phyloP scores from a whole-genome alignment of 2,329 filamentous ascomycete species.

The Simplicillium sp. region DNA sequence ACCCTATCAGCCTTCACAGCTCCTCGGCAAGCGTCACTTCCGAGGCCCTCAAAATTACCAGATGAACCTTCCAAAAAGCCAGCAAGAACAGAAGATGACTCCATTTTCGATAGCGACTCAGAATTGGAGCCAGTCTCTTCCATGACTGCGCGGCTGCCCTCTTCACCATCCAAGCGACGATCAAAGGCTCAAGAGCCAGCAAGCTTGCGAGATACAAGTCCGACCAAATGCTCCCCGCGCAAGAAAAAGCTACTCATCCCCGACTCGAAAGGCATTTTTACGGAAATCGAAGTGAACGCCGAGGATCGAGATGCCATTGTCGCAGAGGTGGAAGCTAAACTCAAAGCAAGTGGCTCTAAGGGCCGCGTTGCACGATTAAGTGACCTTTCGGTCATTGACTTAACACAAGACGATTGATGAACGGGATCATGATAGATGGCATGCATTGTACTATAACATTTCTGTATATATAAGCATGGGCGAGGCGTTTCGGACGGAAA shows the following conservation, averaged over 20 bases:
- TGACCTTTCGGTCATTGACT: slow-evolving; percentile 22
- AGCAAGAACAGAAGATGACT: background rate
- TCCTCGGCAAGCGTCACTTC: background rate
- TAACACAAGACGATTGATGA: slow-evolving; percentile 15
- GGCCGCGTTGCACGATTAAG: slow-evolving; percentile 16
- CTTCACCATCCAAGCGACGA: slow-evolving; percentile 3
- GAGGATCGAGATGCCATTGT: background rate
- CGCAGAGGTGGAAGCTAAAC: background rate
- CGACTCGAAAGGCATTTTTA: slow-evolving; percentile 1
- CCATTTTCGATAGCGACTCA: slow-evolving; percentile 1
- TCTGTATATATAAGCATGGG: background rate
- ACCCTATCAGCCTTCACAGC: background rate
- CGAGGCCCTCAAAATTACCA: slow-evolving; percentile 5
- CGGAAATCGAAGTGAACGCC: slow-evolving; percentile 4
- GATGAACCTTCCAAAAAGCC: background rate
- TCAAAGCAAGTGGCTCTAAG: background rate
- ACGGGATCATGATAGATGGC: slow-evolving; percentile 7
- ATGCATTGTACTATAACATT: too few relatives aligned
- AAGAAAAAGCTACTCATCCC: slow-evolving; percentile 5
- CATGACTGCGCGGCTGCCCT: background rate
- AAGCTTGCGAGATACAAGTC: background rate
- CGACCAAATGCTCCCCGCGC: slow-evolving; percentile 2
- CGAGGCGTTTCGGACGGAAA: too few relatives aligned
- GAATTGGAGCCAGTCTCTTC: background rate
- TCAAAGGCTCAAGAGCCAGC: slow-evolving; percentile 2